Conservation (phyloP, 768 basidiomycete genomes). For the Amanita thiersii region DNA sequence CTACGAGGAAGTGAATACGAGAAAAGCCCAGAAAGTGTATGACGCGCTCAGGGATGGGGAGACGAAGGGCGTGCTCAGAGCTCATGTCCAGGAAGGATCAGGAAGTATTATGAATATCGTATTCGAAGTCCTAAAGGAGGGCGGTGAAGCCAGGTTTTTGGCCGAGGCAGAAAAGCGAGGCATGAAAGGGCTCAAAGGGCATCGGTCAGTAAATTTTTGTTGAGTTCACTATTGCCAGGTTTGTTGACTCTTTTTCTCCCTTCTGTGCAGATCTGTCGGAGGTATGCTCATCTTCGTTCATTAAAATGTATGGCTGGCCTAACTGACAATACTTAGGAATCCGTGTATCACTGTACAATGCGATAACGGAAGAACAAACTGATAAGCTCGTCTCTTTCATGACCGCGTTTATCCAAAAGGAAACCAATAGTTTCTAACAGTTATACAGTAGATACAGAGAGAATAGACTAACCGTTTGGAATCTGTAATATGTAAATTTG, state of each 20-base stretch:
- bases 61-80: constrained; percentile 55
- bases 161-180: constrained; percentile 71
- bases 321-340: constrained; percentile 41
- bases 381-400: constrained; percentile 55
- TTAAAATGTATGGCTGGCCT: neutral
- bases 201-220: constrained; percentile 52
- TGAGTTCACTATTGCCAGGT: neutral
- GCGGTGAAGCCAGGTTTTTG: constrained; percentile 65
- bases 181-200: constrained; percentile 87
- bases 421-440: constrained; percentile 5
- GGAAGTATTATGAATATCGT: constrained; percentile 96
- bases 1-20: constrained; percentile 56
- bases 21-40: constrained; percentile 78
- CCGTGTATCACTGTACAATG: constrained; percentile 85
- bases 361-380: constrained; percentile 69
- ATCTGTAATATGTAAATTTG: no score
- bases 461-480: no score
- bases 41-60: constrained; percentile 62
- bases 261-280: constrained; percentile 12
- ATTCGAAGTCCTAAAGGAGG: constrained; percentile 73
- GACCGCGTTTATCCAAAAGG: constrained; percentile 35
- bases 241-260: neutral
- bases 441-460: no score
- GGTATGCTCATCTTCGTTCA: constrained; percentile 20
- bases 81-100: constrained; percentile 66